A percentile compares a stretch with the other conserved stretches of the same genome.
Conservation (phyloP, 441 rosid species). For the Melastoma candidum region DNA sequence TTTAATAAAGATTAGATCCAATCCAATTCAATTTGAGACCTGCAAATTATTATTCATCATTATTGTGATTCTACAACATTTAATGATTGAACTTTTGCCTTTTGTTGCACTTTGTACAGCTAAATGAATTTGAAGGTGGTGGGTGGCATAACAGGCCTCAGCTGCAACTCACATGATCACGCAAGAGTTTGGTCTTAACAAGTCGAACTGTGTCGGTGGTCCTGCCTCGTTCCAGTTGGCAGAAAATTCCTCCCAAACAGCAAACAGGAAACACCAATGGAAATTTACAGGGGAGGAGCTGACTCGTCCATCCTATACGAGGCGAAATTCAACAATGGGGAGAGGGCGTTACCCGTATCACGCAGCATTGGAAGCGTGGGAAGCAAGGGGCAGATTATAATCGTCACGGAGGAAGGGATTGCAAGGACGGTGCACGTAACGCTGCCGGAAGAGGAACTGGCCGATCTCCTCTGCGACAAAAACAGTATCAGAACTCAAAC, state of each 20-base stretch:
- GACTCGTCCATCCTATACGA: conserved; percentile 27
- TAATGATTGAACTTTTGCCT: too few species aligned
- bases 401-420: conserved; percentile 33
- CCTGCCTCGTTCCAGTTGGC: too few species aligned
- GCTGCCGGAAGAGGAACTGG: conserved; percentile 31
- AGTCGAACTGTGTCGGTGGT: too few species aligned
- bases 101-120: conserved; percentile 17
- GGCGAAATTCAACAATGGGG: conserved; percentile 18
- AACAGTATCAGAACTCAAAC: conserved; percentile 30
- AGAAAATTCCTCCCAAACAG: too few species aligned
- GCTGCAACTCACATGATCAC: conserved; percentile 37
- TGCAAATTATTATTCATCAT: too few species aligned
- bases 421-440: conserved; percentile 32
- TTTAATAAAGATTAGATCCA: too few species aligned
- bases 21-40: too few species aligned
- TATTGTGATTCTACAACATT: too few species aligned
- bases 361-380: conserved; percentile 28
- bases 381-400: conserved; percentile 43
- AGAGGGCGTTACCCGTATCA: conserved; percentile 40
- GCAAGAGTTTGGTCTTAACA: conserved; percentile 3
- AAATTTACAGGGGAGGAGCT: conserved; percentile 11
- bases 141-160: conserved; percentile 46
- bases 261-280: conserved; percentile 4
- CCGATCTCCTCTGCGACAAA: conserved; percentile 26
- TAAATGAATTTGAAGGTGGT: conserved; percentile 46